Conservation (phyloP, 257 asterid species). For the Solanum phureja region DNA sequence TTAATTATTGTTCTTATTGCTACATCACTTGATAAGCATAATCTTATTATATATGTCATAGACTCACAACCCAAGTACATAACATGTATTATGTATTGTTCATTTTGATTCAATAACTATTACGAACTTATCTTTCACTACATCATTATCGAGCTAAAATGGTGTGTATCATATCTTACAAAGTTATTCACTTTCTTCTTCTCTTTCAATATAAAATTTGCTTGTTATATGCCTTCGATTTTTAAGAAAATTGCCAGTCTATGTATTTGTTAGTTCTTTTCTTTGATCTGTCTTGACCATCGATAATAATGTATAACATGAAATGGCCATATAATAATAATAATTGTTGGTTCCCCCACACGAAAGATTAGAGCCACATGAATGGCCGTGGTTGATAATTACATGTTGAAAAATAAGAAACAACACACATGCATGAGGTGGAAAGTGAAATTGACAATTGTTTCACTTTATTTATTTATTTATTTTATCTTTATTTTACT, state of each 20-base stretch:
- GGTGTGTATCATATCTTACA: not conserved
- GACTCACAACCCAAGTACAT: not conserved
- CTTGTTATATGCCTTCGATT: not conserved
- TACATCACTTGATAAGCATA: not conserved
- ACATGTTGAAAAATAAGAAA: not conserved
- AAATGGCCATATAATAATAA: not conserved
- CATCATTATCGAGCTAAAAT: not conserved
- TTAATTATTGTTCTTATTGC: not conserved
- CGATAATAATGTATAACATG: not conserved
- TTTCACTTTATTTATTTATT: not conserved
- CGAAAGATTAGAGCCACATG: not conserved
- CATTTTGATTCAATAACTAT: not conserved
- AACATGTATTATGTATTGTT: not conserved
- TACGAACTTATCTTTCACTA: not conserved
- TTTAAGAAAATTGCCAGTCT: rapidly evolving
- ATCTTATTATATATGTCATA: not conserved
- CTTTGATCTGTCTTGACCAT: not conserved
- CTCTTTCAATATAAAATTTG: not conserved
- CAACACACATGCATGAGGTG: not conserved
- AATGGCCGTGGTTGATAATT: not conserved
- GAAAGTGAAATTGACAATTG: not conserved
- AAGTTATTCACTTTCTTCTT: not conserved
- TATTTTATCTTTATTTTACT: not conserved
- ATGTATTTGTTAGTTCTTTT: not conserved
- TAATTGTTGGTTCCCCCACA: not conserved